phyloP scores from a whole-genome alignment of 371 early-diverging fungal species.

The Lichtheimia corymbifera region DNA sequence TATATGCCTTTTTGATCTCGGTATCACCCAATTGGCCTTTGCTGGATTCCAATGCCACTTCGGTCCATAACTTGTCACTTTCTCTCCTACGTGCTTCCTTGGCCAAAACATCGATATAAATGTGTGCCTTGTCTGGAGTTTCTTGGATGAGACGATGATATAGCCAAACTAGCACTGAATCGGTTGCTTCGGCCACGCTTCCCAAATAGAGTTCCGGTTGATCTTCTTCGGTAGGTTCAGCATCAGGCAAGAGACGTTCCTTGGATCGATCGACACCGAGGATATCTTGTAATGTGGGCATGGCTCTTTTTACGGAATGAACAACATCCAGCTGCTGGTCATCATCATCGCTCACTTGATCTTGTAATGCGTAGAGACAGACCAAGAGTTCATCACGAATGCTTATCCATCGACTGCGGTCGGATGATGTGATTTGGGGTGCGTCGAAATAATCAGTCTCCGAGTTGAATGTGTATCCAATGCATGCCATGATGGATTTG shows the following conservation, averaged over 20 bases:
- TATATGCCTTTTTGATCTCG: slow-evolving; percentile 56
- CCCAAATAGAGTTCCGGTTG: slow-evolving; percentile 44
- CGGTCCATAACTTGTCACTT: slow-evolving; percentile 37
- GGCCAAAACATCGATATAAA: slow-evolving; percentile 44
- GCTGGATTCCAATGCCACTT: slow-evolving; percentile 50
- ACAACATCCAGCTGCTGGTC: neutral
- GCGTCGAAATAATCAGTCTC: slow-evolving; percentile 26
- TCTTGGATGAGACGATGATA: slow-evolving; percentile 45
- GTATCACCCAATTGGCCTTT: slow-evolving; percentile 43
- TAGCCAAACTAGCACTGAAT: slow-evolving; percentile 49
- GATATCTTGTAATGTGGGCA: neutral
- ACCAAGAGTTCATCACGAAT: slow-evolving; percentile 31
- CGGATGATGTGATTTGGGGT: slow-evolving; percentile 22
- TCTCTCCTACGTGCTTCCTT: slow-evolving; percentile 35
- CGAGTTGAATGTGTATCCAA: slow-evolving; percentile 37
- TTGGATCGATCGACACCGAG: slow-evolving; percentile 7
- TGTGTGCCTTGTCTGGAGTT: slow-evolving; percentile 15
- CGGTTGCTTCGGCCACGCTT: slow-evolving; percentile 45
- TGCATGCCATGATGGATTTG: slow-evolving; percentile 29
- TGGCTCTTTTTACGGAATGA: neutral
- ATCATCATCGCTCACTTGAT: neutral
- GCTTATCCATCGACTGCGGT: slow-evolving; percentile 12
- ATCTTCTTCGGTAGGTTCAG: slow-evolving; percentile 20
- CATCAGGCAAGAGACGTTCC: slow-evolving; percentile 9
- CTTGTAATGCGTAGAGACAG: slow-evolving; percentile 17